Conservation (phyloP, 495 filamentous ascomycete species). For the Recurvomyces mirabilis region DNA sequence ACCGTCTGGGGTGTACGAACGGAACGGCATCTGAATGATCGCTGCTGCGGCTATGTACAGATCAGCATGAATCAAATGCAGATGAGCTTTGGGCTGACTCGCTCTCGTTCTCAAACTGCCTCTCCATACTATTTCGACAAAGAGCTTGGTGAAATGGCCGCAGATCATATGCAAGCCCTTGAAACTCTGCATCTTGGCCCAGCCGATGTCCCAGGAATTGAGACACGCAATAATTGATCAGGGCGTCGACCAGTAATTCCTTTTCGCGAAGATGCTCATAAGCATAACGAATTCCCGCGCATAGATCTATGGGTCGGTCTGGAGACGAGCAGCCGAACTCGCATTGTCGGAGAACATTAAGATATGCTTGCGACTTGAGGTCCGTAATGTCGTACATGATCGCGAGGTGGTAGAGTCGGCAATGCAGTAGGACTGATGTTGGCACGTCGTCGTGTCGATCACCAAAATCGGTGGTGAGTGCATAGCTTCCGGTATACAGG, state of each 20-base stretch:
- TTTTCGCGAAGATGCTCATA: conserved; percentile 22
- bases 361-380: conserved; percentile 20
- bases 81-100: conserved; percentile 3
- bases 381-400: conserved; percentile 23
- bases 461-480: background rate
- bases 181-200: conserved; percentile 20
- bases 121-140: conserved; percentile 19
- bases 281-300: conserved; percentile 23
- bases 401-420: conserved; percentile 25
- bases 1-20: background rate
- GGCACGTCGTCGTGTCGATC: conserved; percentile 9
- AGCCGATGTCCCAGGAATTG: conserved; percentile 25
- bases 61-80: conserved; percentile 6
- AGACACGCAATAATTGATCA: conserved; percentile 29
- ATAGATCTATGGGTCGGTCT: conserved; percentile 23
- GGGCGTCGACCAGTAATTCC: conserved; percentile 20
- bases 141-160: conserved; percentile 26
- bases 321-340: conserved; percentile 22
- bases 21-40: conserved; percentile 19
- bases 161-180: conserved; percentile 18
- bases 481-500: conserved; percentile 26
- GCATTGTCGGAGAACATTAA: conserved; percentile 24
- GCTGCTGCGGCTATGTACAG: conserved; percentile 7
- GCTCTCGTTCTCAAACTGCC: conserved; percentile 27
- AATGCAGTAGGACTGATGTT: conserved; percentile 24